These are phyloP conservation scores for Tilletia caries DNA, from an alignment of 1,284 basidiomycete species.

Conservation along the genomic window DNA sequence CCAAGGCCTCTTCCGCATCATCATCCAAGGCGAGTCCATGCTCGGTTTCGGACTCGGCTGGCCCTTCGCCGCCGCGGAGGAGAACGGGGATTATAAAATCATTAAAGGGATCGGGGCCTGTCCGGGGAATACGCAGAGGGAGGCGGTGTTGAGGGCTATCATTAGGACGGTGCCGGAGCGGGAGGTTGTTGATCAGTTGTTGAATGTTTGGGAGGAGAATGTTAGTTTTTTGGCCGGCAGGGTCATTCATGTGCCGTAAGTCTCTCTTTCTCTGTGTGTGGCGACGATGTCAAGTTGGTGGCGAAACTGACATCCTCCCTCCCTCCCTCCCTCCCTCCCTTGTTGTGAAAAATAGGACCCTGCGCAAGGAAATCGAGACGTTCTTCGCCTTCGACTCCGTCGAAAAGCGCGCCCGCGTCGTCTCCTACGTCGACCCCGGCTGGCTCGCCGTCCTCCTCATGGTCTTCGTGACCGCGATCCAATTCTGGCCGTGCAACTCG, in stretches of 20 bases:
- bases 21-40: constrained; percentile 41
- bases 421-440: constrained; percentile 43
- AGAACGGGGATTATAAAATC: constrained; percentile 26
- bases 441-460: constrained; percentile 47
- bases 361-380: constrained; percentile 32
- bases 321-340: too few relatives aligned
- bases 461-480: constrained; percentile 40
- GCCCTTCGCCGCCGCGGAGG: constrained; percentile 44
- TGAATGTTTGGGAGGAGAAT: constrained; percentile 40
- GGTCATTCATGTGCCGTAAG: constrained; percentile 36
- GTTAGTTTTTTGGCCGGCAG: constrained; percentile 36
- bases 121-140: constrained; percentile 33
- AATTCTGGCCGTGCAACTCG: constrained; percentile 44
- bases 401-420: constrained; percentile 42
- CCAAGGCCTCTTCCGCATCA: constrained; percentile 31
- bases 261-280: not conserved
- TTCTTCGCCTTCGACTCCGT: constrained; percentile 38
- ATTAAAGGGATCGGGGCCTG: constrained; percentile 25
- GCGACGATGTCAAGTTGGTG: not conserved
- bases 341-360: not conserved
- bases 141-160: constrained; percentile 44
- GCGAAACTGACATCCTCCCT: not conserved
- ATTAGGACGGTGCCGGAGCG: constrained; percentile 38
- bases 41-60: constrained; percentile 51
- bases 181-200: constrained; percentile 37